phyloP scores from a whole-genome alignment of 352 stramenopile species.

The Pythium monospermum region DNA sequence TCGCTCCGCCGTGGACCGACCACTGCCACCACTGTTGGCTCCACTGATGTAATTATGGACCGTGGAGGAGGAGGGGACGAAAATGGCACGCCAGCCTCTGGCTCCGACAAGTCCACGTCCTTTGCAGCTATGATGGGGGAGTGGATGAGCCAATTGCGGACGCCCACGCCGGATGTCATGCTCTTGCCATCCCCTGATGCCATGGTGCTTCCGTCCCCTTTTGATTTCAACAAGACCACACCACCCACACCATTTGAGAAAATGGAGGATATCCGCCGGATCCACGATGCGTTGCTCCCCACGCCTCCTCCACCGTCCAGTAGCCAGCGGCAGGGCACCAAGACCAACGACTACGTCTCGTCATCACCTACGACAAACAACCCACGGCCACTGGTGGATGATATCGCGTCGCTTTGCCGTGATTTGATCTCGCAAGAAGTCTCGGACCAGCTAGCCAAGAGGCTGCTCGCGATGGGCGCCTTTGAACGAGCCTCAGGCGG shows the following conservation, averaged over 20 bases:
- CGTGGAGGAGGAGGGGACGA: too few relatives aligned
- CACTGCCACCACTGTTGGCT: constrained; percentile 4
- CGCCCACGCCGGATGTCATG: constrained; percentile 73
- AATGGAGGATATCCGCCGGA: constrained; percentile 58
- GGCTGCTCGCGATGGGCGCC: constrained; percentile 18
- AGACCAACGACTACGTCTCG: constrained; percentile 55
- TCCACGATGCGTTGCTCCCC: constrained; percentile 70
- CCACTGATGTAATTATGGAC: constrained; percentile 19
- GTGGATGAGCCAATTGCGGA: constrained; percentile 76
- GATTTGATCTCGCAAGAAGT: constrained; percentile 72
- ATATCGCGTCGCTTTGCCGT: constrained; percentile 74
- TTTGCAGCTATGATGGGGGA: constrained; percentile 75
- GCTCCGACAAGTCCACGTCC: constrained; percentile 36
- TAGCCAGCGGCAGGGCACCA: constrained; percentile 53
- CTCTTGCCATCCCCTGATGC: too few relatives aligned
- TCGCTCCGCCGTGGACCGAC: constrained; percentile 8
- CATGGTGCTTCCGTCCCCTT: constrained; percentile 71
- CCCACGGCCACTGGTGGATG: constrained; percentile 56
- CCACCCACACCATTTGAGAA: constrained; percentile 73
- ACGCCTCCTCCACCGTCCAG: constrained; percentile 58
- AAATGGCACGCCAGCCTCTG: constrained; percentile 13
- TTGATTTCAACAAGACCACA: constrained; percentile 71
- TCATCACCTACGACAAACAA: constrained; percentile 24
- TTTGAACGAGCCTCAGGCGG: too few relatives aligned
- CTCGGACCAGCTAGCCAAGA: constrained; percentile 15